Base-by-base conservation (phyloP, 2,329 filamentous ascomycete genomes). In the Arthrobotrys sphaeroides region DNA sequence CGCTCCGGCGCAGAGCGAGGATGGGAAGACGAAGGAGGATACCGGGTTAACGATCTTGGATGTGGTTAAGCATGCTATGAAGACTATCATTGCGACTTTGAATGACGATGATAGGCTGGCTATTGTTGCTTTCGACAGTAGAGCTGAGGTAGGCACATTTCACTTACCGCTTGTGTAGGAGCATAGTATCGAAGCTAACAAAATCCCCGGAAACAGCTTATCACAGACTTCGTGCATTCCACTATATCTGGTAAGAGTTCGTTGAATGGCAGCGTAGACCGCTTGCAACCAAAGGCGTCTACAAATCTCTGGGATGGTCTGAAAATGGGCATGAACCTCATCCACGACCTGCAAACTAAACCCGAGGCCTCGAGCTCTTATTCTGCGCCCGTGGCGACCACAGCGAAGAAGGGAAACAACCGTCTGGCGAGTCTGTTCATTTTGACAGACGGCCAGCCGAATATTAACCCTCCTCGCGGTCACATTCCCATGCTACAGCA, bases 301-400 rank as follows among this genome's bases (percentile, higher is more conserved):
- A 89, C 87, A 0, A 89, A 89, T 76, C 81, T 90, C 0, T 90
- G 88, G 88, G 83, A 85, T 5, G 88, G 88, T 1, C 83, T 90
- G 24, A 78, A 82, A 0, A 80, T 84, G n/a, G 87, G 86, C 0
- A 81, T 89, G 40, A 81, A 82, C 33, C 79, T 88, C 0, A 87
- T 89, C 68, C 78, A 82, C 0, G 62, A 80, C 0, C 59, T 77
- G 5, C 64, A 79, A 3, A 68, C 76, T 2, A 78, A 82, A 1
- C 81, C 80, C 9, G 66, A 66, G 28, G 66, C 43, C 18, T 66
- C 66, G 5, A 24, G 51, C 5, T 64, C 69, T 9, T 67, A 33
- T 5, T 61, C 73, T 13, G 26, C 51, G 13, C 43, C 65, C n/a
- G n/a, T n/a, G 5, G 47, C 64, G 12, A 65, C 64, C n/a, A 57